Percentiles rank a stretch among this genome's conserved stretches.
Evolutionary conservation across 768 basidiomycete species (phyloP).

Genomic region (Pilatotrama ljubarskyi): DNA sequence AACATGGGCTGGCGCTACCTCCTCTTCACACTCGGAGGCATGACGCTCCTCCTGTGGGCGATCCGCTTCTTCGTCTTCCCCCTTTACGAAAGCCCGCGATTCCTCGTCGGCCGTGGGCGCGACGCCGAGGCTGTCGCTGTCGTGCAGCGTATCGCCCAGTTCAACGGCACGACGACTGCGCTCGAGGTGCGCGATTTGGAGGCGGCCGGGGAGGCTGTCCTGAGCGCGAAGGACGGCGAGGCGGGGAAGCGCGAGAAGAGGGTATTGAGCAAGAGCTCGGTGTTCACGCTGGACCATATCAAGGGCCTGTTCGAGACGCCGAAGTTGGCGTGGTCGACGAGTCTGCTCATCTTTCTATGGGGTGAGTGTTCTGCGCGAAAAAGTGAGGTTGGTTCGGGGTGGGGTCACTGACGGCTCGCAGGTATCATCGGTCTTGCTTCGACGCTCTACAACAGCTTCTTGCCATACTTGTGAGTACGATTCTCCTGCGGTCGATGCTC

Average conservation of each 20-base stretch:
- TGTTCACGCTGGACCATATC: conserved; percentile 46
- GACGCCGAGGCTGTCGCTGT: conserved; percentile 53
- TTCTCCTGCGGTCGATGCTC: neutral
- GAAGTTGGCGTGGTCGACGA: conserved; percentile 67
- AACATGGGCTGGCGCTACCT: conserved; percentile 72
- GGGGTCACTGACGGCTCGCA: conserved; percentile 12
- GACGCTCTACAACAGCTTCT: conserved; percentile 40
- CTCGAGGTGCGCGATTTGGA: conserved; percentile 49
- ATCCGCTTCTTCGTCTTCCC: conserved; percentile 54
- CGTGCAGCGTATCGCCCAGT: conserved; percentile 49
- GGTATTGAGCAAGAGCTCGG: conserved; percentile 43
- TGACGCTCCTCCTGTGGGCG: conserved; percentile 54
- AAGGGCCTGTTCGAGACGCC: conserved; percentile 61
- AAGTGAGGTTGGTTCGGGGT: too few species aligned
- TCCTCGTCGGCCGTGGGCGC: conserved; percentile 52
- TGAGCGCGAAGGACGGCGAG: conserved; percentile 11
- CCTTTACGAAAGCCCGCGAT: conserved; percentile 59
- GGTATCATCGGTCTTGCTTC: conserved; percentile 38
- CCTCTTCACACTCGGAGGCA: conserved; percentile 51
- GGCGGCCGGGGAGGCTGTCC: conserved; percentile 32
- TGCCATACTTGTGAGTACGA: conserved; percentile 35
- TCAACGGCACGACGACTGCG: conserved; percentile 44
- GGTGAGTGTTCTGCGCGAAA: conserved; percentile 36
- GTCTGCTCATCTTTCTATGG: conserved; percentile 50
- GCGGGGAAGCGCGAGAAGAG: neutral